These are phyloP conservation scores for Monilinia aucupariae DNA, from an alignment of 2,329 filamentous ascomycete species.

Conservation along the genomic window DNA sequence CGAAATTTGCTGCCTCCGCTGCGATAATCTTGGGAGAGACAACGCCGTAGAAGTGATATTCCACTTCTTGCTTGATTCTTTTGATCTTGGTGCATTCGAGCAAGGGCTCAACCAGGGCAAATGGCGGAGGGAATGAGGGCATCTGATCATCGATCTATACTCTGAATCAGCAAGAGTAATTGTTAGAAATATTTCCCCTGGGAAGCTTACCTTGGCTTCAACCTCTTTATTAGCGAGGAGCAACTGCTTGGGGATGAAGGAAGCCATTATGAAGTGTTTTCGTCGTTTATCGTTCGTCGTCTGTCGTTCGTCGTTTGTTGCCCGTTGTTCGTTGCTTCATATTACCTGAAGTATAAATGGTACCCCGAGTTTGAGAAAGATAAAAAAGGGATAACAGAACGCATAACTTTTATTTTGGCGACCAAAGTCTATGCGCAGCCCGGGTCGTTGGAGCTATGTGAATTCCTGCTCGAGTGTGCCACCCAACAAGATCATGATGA, in stretches of 20 bases:
- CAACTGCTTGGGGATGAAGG: background rate
- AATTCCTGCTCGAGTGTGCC: background rate
- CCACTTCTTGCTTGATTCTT: background rate
- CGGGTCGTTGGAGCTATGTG: background rate
- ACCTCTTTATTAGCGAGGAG: background rate
- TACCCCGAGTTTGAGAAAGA: background rate
- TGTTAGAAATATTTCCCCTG: background rate
- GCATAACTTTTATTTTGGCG: background rate
- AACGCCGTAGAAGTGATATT: constrained; percentile 5
- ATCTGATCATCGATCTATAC: background rate
- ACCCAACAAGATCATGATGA: background rate
- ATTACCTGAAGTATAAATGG: background rate
- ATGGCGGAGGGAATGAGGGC: background rate
- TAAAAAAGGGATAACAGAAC: background rate
- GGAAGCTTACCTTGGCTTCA: background rate
- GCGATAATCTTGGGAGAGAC: background rate
- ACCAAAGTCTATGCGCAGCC: background rate
- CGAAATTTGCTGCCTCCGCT: constrained; percentile 9
- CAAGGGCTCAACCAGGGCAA: background rate
- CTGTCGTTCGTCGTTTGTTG: background rate
- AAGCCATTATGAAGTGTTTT: background rate
- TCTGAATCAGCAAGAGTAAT: background rate
- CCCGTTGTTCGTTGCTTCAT: background rate
- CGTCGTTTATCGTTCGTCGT: background rate
- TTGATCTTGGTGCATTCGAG: background rate